Conservation (phyloP, 2,329 filamentous ascomycete genomes). For the Colletotrichum sp. region DNA sequence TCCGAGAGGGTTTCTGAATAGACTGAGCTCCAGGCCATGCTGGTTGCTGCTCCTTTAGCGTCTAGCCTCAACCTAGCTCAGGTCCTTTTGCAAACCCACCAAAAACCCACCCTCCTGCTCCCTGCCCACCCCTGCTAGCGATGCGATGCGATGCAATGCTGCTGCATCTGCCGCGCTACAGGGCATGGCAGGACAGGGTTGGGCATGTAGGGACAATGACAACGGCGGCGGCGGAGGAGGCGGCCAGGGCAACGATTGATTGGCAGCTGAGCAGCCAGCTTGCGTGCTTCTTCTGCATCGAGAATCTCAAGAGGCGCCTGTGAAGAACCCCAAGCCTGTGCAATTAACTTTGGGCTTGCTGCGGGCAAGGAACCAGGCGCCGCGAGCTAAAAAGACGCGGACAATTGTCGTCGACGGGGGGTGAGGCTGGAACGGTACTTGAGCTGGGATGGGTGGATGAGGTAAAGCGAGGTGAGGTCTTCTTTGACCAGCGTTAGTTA, state of each 20-base stretch:
- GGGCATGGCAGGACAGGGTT: conserved; percentile 17
- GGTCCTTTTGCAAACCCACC: conserved; percentile 24
- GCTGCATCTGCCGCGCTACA: conserved; percentile 24
- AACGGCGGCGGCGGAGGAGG: conserved; percentile 5
- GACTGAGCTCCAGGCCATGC: neutral
- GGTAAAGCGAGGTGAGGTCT: neutral
- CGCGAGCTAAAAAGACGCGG: conserved; percentile 18
- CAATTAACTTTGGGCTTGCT: conserved; percentile 18
- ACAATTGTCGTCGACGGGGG: conserved; percentile 16
- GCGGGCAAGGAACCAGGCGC: conserved; percentile 17
- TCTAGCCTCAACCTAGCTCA: conserved; percentile 22
- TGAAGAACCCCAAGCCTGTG: conserved; percentile 10
- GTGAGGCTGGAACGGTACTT: conserved; percentile 16
- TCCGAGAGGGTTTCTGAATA: neutral
- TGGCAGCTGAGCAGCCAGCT: conserved; percentile 6
- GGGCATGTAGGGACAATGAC: conserved; percentile 16
- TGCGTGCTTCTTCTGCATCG: conserved; percentile 21
- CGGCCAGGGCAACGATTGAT: conserved; percentile 6
- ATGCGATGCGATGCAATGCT: conserved; percentile 21
- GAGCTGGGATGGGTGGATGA: conserved; percentile 1
- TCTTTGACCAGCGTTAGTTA: neutral
- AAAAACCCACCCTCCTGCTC: conserved; percentile 14
- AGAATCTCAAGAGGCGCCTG: conserved; percentile 10
- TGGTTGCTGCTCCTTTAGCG: conserved; percentile 16
- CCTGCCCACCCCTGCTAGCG: conserved; percentile 9